phyloP scores from a whole-genome alignment of 805 yeast species.

The Candida manassasensis region DNA sequence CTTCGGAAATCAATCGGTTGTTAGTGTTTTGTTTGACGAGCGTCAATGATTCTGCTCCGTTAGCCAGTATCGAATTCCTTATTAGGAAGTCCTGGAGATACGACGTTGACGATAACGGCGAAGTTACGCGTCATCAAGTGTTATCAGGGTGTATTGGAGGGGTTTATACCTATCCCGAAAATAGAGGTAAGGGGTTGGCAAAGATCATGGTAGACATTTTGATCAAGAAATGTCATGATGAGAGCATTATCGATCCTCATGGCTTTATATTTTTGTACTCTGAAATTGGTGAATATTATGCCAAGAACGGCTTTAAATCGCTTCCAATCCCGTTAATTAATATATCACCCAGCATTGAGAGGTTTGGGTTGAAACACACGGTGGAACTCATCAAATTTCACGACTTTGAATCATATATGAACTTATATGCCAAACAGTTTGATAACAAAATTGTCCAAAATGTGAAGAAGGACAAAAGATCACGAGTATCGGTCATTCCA shows the following conservation, averaged over 20 bases:
- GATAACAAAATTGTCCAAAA: slow-evolving; percentile 13
- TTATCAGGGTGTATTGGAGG: slow-evolving; percentile 38
- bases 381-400: slow-evolving; percentile 23
- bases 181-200: slow-evolving; percentile 36
- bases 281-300: slow-evolving; percentile 41
- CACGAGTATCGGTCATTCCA: slow-evolving; percentile 28
- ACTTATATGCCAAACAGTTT: slow-evolving; percentile 17
- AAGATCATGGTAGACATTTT: slow-evolving; percentile 35
- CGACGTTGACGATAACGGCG: slow-evolving; percentile 10
- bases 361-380: background rate
- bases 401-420: slow-evolving; percentile 23
- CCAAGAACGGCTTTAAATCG: slow-evolving; percentile 34
- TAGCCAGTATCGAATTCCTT: slow-evolving; percentile 33
- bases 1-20: slow-evolving; percentile 10
- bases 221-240: slow-evolving; percentile 20
- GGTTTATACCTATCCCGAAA: slow-evolving; percentile 34
- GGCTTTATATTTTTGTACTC: slow-evolving; percentile 38
- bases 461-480: slow-evolving; percentile 24
- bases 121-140: slow-evolving; percentile 15
- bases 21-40: slow-evolving; percentile 15
- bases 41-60: slow-evolving; percentile 10
- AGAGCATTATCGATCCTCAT: slow-evolving; percentile 19
- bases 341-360: slow-evolving; percentile 8
- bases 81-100: slow-evolving; percentile 28
- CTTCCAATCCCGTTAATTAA: slow-evolving; percentile 29